Percentiles rank a stretch among this genome's conserved stretches.
Conservation (phyloP, 108 stramenopile genomes). For the Epithemia pelagica region DNA sequence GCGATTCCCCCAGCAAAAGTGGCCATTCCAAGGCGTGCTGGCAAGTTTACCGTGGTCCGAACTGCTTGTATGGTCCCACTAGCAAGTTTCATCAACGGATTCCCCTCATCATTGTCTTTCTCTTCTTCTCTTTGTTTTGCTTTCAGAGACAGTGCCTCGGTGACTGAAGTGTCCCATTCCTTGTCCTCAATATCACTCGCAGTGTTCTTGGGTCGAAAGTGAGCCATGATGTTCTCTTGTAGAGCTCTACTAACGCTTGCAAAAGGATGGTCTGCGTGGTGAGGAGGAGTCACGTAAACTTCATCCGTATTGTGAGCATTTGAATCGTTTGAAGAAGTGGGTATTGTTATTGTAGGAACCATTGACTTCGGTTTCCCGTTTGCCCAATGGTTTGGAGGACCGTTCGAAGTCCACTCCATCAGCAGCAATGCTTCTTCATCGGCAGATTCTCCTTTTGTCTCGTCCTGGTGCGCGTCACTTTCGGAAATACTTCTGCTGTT, state of each 20-base stretch:
- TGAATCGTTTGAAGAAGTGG: slow-evolving; percentile 11
- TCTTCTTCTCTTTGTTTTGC: not conserved
- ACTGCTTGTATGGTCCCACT: slow-evolving; percentile 14
- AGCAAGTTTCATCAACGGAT: slow-evolving; percentile 6
- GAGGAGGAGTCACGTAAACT: slow-evolving; percentile 16
- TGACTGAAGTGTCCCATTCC: not conserved
- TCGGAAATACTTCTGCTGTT: not conserved
- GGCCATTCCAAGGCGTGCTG: slow-evolving; percentile 28
- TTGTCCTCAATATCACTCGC: slow-evolving; percentile 7
- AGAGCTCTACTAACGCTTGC: slow-evolving; percentile 35
- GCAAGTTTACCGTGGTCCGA: slow-evolving; percentile 1
- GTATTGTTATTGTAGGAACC: not conserved
- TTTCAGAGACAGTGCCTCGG: not conserved
- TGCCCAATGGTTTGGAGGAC: slow-evolving; percentile 33
- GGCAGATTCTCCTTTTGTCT: not conserved
- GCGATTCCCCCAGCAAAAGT: slow-evolving; percentile 49
- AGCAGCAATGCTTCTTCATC: not conserved
- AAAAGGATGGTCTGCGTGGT: slow-evolving; percentile 34
- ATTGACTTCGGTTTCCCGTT: not conserved
- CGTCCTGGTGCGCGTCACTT: not conserved
- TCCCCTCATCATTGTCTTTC: not conserved
- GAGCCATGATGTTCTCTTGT: slow-evolving; percentile 42
- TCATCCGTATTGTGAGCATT: not conserved
- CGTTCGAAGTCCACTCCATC: slow-evolving; percentile 23
- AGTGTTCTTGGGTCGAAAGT: slow-evolving; percentile 3